phyloP scores from a whole-genome alignment of 139 green algal genomes.

The Spirogloea muscicola region DNA sequence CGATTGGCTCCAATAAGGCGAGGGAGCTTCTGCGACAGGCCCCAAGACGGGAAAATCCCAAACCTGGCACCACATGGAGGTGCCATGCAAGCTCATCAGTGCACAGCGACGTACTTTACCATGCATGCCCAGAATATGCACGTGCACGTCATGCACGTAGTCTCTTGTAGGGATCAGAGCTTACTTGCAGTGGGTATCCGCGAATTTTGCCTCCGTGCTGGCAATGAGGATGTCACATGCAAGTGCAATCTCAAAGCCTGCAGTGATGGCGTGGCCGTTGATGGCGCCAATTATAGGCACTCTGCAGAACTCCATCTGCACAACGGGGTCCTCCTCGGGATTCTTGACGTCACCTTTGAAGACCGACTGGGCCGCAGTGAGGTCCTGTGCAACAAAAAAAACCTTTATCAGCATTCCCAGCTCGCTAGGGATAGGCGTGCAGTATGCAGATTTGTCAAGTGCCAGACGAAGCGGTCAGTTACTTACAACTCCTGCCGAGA shows the following conservation, averaged over 20 bases:
- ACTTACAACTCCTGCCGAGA: constrained; percentile 45
- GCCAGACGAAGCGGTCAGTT: no score
- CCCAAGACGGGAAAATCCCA: constrained; percentile 41
- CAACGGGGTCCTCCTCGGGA: constrained; percentile 44
- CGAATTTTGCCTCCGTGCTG: constrained; percentile 34
- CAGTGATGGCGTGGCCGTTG: constrained; percentile 50
- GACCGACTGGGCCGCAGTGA: constrained; percentile 37
- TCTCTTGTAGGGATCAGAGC: no score
- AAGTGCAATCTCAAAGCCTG: constrained; percentile 54
- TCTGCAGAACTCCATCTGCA: constrained; percentile 51
- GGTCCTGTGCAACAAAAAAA: constrained; percentile 14
- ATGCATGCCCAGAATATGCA: no score
- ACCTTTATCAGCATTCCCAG: no score
- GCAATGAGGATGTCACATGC: constrained; percentile 53
- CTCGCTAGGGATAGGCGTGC: no score
- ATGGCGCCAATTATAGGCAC: constrained; percentile 54
- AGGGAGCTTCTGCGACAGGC: constrained; percentile 53
- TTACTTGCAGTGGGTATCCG: constrained; percentile 51
- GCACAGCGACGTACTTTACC: no score
- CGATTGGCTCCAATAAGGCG: constrained; percentile 48
- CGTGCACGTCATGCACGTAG: no score
- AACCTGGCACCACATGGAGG: no score
- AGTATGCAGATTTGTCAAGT: no score
- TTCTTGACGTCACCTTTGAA: constrained; percentile 42
- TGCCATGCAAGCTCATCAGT: no score